Conservation (phyloP, 441 rosid genomes). For the Hura crepitans region DNA sequence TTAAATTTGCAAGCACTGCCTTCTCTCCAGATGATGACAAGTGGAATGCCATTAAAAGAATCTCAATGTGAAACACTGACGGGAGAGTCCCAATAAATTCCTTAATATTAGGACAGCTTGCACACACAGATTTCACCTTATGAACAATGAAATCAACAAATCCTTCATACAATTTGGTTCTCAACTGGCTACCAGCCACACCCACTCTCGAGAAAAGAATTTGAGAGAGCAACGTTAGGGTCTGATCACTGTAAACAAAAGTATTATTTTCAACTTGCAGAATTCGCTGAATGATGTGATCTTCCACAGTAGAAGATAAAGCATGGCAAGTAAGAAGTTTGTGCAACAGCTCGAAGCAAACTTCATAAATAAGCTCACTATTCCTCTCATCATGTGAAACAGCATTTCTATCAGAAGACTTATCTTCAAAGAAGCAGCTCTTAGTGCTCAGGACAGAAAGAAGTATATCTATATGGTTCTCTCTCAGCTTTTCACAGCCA, state of each 20-base stretch:
- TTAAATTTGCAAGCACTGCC: slow-evolving; percentile 53
- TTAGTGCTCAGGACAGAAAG: slow-evolving; percentile 65
- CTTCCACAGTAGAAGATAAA: slow-evolving; percentile 69
- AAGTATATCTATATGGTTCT: slow-evolving; percentile 73
- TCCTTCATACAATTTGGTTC: slow-evolving; percentile 56
- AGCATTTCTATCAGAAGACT: slow-evolving; percentile 45
- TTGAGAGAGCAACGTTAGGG: slow-evolving; percentile 74
- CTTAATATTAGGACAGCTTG: slow-evolving; percentile 51
- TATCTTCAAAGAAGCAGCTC: slow-evolving; percentile 45
- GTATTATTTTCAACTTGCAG: slow-evolving; percentile 65
- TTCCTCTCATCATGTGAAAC: slow-evolving; percentile 62
- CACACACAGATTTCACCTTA: slow-evolving; percentile 51
- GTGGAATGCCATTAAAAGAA: slow-evolving; percentile 95
- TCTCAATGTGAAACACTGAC: slow-evolving; percentile 84
- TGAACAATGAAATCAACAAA: slow-evolving; percentile 61
- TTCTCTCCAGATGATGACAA: slow-evolving; percentile 80
- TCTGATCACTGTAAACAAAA: slow-evolving; percentile 70
- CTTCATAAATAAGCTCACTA: slow-evolving; percentile 45
- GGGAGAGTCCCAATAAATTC: slow-evolving; percentile 79
- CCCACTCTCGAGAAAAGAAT: slow-evolving; percentile 63
- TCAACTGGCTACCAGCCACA: slow-evolving; percentile 65
- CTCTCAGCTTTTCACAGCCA: slow-evolving; percentile 62
- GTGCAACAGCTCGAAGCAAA: slow-evolving; percentile 75
- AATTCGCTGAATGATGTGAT: slow-evolving; percentile 71
- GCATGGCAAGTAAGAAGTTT: slow-evolving; percentile 61